Conservation (phyloP, 1,139 yeast species). For the Pichia sp. region DNA sequence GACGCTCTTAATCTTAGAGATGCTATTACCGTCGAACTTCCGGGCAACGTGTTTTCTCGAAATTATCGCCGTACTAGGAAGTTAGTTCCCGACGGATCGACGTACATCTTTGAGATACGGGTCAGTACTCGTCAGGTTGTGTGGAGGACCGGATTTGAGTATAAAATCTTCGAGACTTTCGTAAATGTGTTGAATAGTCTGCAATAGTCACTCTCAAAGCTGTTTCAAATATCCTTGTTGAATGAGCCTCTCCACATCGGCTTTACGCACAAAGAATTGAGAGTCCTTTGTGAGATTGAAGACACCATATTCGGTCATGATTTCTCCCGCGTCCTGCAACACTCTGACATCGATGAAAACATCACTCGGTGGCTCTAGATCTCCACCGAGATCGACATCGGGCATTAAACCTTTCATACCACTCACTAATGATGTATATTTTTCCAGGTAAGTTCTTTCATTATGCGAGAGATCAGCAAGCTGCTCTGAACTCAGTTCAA, state of each 20-base stretch:
- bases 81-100: constrained; percentile 3
- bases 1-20: constrained; percentile 1
- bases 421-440: constrained; percentile 64
- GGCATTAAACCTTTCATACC: constrained; percentile 74
- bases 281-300: constrained; percentile 92
- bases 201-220: constrained; percentile 31
- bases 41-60: constrained; percentile 20
- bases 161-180: constrained; percentile 25
- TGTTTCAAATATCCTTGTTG: constrained; percentile 92
- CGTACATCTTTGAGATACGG: constrained; percentile 4
- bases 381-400: constrained; percentile 85
- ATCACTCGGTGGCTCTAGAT: constrained; percentile 82
- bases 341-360: constrained; percentile 93
- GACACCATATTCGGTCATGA: constrained; percentile 95
- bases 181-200: constrained; percentile 7
- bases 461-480: constrained; percentile 59
- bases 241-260: constrained; percentile 88
- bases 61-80: constrained; percentile 16
- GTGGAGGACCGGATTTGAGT: constrained; percentile 23
- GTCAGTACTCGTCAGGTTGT: not conserved
- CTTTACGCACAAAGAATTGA: constrained; percentile 87
- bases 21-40: constrained; percentile 3
- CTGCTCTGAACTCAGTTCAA: constrained; percentile 26
- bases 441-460: constrained; percentile 73
- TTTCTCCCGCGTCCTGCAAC: constrained; percentile 90